A percentile compares a stretch with the other conserved stretches of the same genome.
Evolutionary conservation across 2,329 filamentous ascomycete species (phyloP).

Genomic region (Hymenoscyphus infarciens): DNA sequence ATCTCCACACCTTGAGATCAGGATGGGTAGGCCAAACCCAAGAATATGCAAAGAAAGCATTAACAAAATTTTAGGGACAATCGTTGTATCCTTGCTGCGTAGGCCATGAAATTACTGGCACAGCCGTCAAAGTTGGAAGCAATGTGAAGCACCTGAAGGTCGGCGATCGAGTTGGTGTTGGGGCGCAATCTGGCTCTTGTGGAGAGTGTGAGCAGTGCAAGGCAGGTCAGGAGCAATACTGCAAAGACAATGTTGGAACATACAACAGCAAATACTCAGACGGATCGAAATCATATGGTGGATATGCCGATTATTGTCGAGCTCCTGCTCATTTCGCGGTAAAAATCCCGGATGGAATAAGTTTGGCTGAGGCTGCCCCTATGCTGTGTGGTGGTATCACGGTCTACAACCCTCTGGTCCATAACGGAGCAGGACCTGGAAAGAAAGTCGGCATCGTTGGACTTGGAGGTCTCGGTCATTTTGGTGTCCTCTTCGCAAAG

Average conservation of each 20-base stretch:
- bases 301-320: constrained; percentile 46
- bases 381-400: constrained; percentile 79
- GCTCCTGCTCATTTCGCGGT: constrained; percentile 56
- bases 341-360: constrained; percentile 52
- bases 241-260: constrained; percentile 39
- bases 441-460: constrained; percentile 70
- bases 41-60: neutral
- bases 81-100: constrained; percentile 41
- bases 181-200: constrained; percentile 49
- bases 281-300: constrained; percentile 48
- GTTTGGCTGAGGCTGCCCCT: constrained; percentile 53
- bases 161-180: constrained; percentile 53
- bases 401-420: constrained; percentile 63
- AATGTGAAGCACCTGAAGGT: constrained; percentile 43
- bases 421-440: constrained; percentile 65
- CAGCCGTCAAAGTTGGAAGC: constrained; percentile 44
- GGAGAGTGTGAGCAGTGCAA: constrained; percentile 50
- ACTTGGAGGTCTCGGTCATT: constrained; percentile 70
- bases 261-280: constrained; percentile 40
- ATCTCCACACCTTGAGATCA: constrained; percentile 35
- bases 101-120: constrained; percentile 51
- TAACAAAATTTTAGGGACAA: constrained; percentile 33
- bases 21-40: constrained; percentile 29
- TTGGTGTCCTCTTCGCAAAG: constrained; percentile 67
- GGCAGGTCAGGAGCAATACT: constrained; percentile 26